Evolutionary conservation across 2,329 filamentous ascomycete genomes (phyloP), one percentile per base, ranked within the genome.

Genomic region (Neoscytalidium dimidiatum): DNA sequence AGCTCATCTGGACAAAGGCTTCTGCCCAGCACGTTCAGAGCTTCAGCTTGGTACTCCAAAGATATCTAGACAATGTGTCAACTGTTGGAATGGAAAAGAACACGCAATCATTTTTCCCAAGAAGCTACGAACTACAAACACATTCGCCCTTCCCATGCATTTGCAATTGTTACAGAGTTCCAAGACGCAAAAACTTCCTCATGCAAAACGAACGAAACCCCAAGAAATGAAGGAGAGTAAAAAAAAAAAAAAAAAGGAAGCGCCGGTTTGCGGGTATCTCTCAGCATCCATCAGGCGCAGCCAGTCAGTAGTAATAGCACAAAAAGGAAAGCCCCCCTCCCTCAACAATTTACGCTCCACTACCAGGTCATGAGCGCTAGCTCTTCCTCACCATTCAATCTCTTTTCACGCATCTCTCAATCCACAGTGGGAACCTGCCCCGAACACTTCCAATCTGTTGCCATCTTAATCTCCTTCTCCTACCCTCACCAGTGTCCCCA

Each of bases 401-500:
- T 8, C 23, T 11, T 5, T 11, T 49, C 46, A 29, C 31, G 31
- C 31, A 11, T 6, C 31, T 33, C 31, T 33, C 31, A 33, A 11
- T 11, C 31, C 31, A 33, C 11, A 33, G 31, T 6, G 11, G 38
- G 38, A 17, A 13, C 38, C 38, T 33, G 26, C 19, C 28, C n/a
- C 5, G 17, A 49, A 17, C 28, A 33, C 17, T n/a, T 14, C 57
- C 17, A 14, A 2, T n/a, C n/a, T n/a, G n/a, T n/a, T n/a, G 19
- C 43, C 19, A 26, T 13, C 13, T n/a, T 29, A 53, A 19, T 52
- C 46, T 9, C 61, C 48, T 38, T 51, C 33, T 3, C 60, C 60
- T 11, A 49, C 60, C 48, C 35, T 52, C 13, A 51, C 61, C 61
- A 63, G 26, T n/a, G 48, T 60, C n/a, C 58, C 64, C 5, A 65